A percentile compares a stretch with the other conserved stretches of the same genome.
These are phyloP conservation scores for Colletotrichum eleusines DNA, from an alignment of 2,329 filamentous ascomycete species.

Conservation along the genomic window DNA sequence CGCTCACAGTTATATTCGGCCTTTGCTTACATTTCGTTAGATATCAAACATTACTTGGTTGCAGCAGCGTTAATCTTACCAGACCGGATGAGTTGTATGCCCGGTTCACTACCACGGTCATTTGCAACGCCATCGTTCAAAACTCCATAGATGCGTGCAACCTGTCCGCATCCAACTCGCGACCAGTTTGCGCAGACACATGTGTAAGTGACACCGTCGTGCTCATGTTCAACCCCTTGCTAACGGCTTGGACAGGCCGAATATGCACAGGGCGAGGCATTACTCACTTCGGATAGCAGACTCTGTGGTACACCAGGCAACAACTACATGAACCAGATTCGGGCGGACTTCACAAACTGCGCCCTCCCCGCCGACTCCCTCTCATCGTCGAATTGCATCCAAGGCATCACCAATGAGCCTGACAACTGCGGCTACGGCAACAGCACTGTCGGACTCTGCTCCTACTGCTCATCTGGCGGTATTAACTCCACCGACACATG, in stretches of 20 bases:
- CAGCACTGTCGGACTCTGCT: constrained; percentile 81
- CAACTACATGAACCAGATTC: constrained; percentile 80
- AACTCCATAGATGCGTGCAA: constrained; percentile 81
- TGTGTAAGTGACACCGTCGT: constrained; percentile 70
- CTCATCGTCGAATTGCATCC: constrained; percentile 77
- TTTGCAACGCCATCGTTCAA: constrained; percentile 95
- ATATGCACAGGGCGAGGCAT: constrained; percentile 89
- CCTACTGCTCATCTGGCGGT: constrained; percentile 85
- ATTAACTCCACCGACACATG: constrained; percentile 95
- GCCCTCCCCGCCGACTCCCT: constrained; percentile 85
- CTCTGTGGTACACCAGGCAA: constrained; percentile 77
- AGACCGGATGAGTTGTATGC: constrained; percentile 89
- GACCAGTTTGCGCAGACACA: constrained; percentile 87
- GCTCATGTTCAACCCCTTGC: constrained; percentile 39
- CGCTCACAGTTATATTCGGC: not conserved
- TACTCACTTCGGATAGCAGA: constrained; percentile 78
- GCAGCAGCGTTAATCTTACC: constrained; percentile 78
- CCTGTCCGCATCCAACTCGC: constrained; percentile 72
- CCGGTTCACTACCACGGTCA: constrained; percentile 89
- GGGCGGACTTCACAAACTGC: constrained; percentile 93
- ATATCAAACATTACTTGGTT: constrained; percentile 86
- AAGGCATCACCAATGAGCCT: constrained; percentile 83
- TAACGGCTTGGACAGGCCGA: constrained; percentile 68
- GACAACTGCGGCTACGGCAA: constrained; percentile 87
- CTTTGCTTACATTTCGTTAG: constrained; percentile 58